phyloP scores from a whole-genome alignment of 2,329 filamentous ascomycete species.

The Aspergillus terreus region DNA sequence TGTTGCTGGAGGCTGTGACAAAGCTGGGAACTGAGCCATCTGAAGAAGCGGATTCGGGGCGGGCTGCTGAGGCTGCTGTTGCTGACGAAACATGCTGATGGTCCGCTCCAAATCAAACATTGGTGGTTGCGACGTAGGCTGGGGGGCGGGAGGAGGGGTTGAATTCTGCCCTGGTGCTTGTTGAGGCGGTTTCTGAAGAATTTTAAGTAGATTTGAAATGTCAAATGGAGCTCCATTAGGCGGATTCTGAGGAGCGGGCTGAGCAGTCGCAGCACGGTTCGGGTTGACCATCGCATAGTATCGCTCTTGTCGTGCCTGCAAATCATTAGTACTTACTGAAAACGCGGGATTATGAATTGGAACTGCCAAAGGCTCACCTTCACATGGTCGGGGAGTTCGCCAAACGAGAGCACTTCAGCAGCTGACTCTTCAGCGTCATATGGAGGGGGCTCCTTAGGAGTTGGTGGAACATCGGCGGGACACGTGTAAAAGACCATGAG shows the following conservation, averaged over 20 bases:
- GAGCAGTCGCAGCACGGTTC: slow-evolving; percentile 23
- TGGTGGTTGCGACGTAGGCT: slow-evolving; percentile 15
- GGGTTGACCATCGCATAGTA: slow-evolving; percentile 37
- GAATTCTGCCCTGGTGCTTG: slow-evolving; percentile 28
- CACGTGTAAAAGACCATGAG: slow-evolving; percentile 48
- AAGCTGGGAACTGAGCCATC: slow-evolving; percentile 24
- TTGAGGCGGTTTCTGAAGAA: slow-evolving; percentile 33
- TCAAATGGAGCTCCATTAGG: slow-evolving; percentile 26
- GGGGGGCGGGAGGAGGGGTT: slow-evolving; percentile 26
- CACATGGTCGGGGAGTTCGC: slow-evolving; percentile 39
- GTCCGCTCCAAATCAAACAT: slow-evolving; percentile 33
- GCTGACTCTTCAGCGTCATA: slow-evolving; percentile 34
- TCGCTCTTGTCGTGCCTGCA: slow-evolving; percentile 38
- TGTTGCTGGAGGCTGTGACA: slow-evolving; percentile 20
- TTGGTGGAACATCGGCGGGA: slow-evolving; percentile 42
- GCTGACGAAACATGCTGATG: slow-evolving; percentile 38
- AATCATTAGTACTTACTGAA: slow-evolving; percentile 5
- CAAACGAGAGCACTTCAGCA: slow-evolving; percentile 38
- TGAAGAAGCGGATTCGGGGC: slow-evolving; percentile 23
- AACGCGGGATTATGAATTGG: background rate
- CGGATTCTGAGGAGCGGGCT: slow-evolving; percentile 16
- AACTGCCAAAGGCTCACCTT: slow-evolving; percentile 27
- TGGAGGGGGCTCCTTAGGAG: slow-evolving; percentile 45
- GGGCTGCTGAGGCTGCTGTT: slow-evolving; percentile 18
- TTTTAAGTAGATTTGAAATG: slow-evolving; percentile 39